These are phyloP conservation scores for Chalaropsis thielavioides DNA, from an alignment of 2,329 filamentous ascomycete species.

Conservation along the genomic window DNA sequence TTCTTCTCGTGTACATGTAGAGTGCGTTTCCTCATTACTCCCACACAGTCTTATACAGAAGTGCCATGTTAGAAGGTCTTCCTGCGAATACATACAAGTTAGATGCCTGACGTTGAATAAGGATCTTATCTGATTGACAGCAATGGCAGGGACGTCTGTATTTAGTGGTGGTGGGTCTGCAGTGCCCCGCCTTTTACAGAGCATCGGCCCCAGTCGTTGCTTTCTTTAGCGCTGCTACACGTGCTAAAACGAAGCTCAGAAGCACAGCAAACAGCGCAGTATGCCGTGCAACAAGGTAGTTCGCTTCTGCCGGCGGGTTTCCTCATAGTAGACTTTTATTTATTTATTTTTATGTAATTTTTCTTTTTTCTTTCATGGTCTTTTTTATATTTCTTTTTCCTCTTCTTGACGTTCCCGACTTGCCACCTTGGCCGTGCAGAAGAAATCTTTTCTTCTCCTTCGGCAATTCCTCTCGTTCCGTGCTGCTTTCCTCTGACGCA, in stretches of 20 bases:
- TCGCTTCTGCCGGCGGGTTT: too few species aligned
- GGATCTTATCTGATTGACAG: neutral
- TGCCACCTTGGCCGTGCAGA: too few species aligned
- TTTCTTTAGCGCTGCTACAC: neutral
- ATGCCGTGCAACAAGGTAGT: too few species aligned
- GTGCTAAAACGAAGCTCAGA: neutral
- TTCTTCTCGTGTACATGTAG: neutral
- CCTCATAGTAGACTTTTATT: too few species aligned
- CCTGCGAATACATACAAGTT: neutral
- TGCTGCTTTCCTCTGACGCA: too few species aligned
- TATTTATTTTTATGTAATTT: neutral
- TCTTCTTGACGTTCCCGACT: neutral
- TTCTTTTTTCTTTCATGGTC: neutral
- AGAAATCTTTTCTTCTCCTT: too few species aligned
- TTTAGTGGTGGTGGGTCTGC: neutral
- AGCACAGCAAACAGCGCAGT: too few species aligned
- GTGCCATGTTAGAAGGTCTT: slow-evolving; percentile 1
- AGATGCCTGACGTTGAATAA: neutral
- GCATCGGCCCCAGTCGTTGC: neutral
- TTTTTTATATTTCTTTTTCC: neutral
- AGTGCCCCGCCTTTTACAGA: neutral
- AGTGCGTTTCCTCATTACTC: neutral
- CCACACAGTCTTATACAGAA: neutral
- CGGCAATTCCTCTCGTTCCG: too few species aligned
- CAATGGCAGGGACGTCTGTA: neutral